A percentile compares a stretch with the other conserved stretches of the same genome.
phyloP scores from a whole-genome alignment of 2,329 filamentous ascomycete species.

The Colletotrichum tofieldiae region DNA sequence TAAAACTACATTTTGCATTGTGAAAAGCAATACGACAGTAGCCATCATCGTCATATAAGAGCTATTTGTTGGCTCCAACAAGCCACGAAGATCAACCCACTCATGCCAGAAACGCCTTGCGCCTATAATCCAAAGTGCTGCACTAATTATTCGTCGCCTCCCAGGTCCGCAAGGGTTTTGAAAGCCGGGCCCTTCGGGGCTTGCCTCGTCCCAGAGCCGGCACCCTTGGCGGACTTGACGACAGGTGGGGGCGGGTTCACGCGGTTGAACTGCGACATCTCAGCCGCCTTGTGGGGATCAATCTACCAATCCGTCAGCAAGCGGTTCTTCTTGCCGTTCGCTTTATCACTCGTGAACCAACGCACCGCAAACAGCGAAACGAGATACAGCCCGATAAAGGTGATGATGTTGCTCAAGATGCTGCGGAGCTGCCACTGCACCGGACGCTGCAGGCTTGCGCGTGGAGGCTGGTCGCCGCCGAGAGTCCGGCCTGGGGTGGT shows the following conservation, averaged over 20 bases:
- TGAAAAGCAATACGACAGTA: too few species aligned
- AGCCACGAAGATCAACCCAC: background rate
- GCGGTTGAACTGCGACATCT: constrained; percentile 72
- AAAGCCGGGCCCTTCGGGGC: constrained; percentile 56
- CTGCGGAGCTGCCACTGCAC: constrained; percentile 55
- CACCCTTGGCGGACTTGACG: constrained; percentile 42
- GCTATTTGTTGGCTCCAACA: background rate
- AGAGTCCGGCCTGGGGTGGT: constrained; percentile 71
- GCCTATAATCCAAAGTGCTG: background rate
- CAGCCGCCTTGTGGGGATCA: constrained; percentile 74
- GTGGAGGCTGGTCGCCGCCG: constrained; percentile 57
- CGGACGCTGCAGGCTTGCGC: constrained; percentile 44
- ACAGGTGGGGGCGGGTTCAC: constrained; percentile 56
- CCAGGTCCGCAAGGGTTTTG: constrained; percentile 70
- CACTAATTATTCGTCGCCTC: constrained; percentile 46
- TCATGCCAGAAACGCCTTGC: constrained; percentile 22
- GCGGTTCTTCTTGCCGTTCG: constrained; percentile 4
- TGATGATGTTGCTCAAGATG: constrained; percentile 65
- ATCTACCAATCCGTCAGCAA: constrained; percentile 58
- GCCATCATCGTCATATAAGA: too few species aligned
- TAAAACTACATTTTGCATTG: too few species aligned
- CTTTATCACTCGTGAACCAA: constrained; percentile 41
- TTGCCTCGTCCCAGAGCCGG: constrained; percentile 31
- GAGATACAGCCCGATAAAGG: constrained; percentile 74
- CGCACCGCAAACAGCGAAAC: constrained; percentile 73